These are phyloP conservation scores for Beauveria rudraprayagi DNA, from an alignment of 2,329 filamentous ascomycete species.

Conservation along the genomic window DNA sequence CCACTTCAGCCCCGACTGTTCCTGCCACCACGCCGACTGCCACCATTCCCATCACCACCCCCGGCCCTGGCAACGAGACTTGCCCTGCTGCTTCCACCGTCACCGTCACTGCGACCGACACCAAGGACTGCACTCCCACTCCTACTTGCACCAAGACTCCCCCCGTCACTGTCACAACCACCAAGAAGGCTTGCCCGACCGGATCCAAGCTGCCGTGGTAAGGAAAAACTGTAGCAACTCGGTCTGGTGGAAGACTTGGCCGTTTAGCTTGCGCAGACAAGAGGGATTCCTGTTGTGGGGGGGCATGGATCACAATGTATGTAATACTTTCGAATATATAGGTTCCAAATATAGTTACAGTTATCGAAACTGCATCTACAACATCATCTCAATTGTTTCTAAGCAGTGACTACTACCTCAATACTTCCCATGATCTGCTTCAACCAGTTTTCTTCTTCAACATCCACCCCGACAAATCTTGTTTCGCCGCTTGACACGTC, in stretches of 20 bases:
- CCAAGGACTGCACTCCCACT: constrained; percentile 5
- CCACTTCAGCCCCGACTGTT: constrained; percentile 1
- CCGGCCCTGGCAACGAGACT: constrained; percentile 6
- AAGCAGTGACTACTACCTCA: neutral
- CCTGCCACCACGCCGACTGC: neutral
- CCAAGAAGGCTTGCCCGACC: constrained; percentile 9
- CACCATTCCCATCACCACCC: neutral
- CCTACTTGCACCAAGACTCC: constrained; percentile 7
- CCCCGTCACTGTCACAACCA: constrained; percentile 7
- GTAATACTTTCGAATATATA: neutral
- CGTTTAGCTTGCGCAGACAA: neutral
- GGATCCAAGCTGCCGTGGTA: constrained; percentile 11
- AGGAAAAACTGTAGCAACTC: neutral
- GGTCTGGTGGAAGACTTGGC: too few relatives aligned
- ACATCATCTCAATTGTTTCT: neutral
- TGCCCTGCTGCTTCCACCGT: constrained; percentile 9
- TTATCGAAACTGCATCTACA: neutral
- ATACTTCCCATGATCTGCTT: neutral
- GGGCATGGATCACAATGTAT: neutral
- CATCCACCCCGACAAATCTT: constrained; percentile 4
- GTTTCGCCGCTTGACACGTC: neutral
- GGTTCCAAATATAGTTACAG: neutral
- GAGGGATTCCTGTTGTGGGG: neutral
- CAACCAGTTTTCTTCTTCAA: constrained; percentile 7
- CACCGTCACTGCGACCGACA: constrained; percentile 8